Evolutionary conservation across 176 grass and related monocot species (phyloP).

Genomic region (Canna indica): DNA sequence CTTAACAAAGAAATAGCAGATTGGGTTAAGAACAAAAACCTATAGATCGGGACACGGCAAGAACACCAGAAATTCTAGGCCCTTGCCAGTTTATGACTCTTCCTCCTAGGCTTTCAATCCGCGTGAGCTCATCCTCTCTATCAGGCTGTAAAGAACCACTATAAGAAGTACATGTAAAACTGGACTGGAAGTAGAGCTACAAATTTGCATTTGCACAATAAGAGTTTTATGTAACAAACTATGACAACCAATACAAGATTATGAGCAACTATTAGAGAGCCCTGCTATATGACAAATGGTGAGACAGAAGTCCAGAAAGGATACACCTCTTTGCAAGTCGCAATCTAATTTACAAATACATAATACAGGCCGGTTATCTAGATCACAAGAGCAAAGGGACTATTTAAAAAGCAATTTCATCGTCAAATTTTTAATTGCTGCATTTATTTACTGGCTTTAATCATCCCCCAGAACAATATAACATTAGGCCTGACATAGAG

Average conservation of each 20-base stretch:
- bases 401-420: background rate
- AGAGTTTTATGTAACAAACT: background rate
- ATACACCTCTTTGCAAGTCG: background rate
- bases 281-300: background rate
- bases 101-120: slow-evolving; percentile 34
- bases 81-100: slow-evolving; percentile 41
- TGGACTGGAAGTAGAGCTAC: background rate
- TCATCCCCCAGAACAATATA: background rate
- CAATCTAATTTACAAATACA: background rate
- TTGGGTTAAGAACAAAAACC: slow-evolving; percentile 16
- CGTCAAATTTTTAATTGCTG: background rate
- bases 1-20: background rate
- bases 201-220: background rate
- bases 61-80: slow-evolving; percentile 28
- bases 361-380: background rate
- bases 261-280: background rate
- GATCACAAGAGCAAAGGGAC: background rate
- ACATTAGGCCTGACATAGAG: background rate
- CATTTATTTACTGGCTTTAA: background rate
- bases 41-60: slow-evolving; percentile 38
- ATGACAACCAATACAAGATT: slow-evolving; percentile 6
- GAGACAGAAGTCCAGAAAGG: background rate
- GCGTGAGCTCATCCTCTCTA: slow-evolving; percentile 35
- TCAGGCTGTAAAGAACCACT: slow-evolving; percentile 40
- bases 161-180: slow-evolving; percentile 10